Evolutionary conservation across 192 early-diverging fungal species (phyloP).

Genomic region (Backusella morwellensis): DNA sequence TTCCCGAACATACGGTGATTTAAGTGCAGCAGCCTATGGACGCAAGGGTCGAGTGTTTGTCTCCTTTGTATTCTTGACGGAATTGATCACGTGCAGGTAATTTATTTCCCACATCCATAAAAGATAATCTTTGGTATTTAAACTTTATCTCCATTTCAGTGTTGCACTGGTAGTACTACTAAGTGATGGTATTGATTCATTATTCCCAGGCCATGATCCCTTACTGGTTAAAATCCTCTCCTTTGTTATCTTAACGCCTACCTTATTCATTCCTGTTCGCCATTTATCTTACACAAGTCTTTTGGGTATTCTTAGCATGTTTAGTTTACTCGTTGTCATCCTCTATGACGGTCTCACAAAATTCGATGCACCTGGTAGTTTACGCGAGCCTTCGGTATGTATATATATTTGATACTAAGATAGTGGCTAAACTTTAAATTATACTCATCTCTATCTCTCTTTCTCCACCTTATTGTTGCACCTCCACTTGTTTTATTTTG

Average conservation of each 20-base stretch:
- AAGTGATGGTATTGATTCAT: conserved; percentile 37
- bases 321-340: conserved; percentile 53
- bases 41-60: conserved; percentile 25
- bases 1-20: conserved; percentile 44
- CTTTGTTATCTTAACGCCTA: conserved; percentile 48
- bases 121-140: neutral
- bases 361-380: conserved; percentile 49
- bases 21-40: conserved; percentile 39
- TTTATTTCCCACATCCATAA: neutral
- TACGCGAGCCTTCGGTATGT: conserved; percentile 47
- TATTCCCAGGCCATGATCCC: conserved; percentile 31
- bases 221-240: conserved; percentile 45
- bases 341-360: conserved; percentile 58
- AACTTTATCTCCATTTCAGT: conserved; percentile 23
- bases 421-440: neutral
- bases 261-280: conserved; percentile 48
- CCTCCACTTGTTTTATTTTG: neutral
- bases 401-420: neutral
- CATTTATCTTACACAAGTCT: conserved; percentile 52
- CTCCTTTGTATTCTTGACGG: conserved; percentile 36
- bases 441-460: neutral
- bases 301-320: conserved; percentile 56
- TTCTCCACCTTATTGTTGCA: neutral
- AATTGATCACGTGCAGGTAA: conserved; percentile 40
- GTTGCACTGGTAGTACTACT: conserved; percentile 39